phyloP scores from a whole-genome alignment of 176 grass and related monocot species.

The Leersia perrieri region DNA sequence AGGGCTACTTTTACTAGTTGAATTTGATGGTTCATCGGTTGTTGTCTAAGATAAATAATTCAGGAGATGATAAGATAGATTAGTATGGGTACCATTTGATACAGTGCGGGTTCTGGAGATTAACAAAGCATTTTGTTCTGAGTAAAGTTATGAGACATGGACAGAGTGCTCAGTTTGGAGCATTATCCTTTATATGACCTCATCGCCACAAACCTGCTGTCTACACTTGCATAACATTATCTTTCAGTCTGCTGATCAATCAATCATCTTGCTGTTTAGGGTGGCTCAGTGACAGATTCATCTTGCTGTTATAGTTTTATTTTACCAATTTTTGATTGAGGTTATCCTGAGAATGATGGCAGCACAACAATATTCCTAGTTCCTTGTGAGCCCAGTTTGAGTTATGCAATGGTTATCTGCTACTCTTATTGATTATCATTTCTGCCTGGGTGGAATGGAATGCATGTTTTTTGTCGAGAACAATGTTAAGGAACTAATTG shows the following conservation, averaged over 20 bases:
- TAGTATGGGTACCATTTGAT: background rate
- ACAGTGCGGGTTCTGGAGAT: background rate
- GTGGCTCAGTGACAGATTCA: too few relatives aligned
- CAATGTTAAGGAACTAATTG: too few relatives aligned
- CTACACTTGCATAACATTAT: background rate
- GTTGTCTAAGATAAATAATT: too few relatives aligned
- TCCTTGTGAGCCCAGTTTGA: background rate
- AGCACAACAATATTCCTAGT: background rate
- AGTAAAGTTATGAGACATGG: background rate
- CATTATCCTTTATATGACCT: slow-evolving; percentile 14
- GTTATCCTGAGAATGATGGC: background rate
- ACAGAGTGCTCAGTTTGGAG: slow-evolving; percentile 1
- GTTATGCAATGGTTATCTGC: background rate
- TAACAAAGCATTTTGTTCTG: background rate
- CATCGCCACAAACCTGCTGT: slow-evolving; percentile 29
- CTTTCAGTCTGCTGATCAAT: slow-evolving; percentile 12
- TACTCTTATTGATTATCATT: background rate
- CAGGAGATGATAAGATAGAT: too few relatives aligned
- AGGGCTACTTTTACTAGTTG: background rate
- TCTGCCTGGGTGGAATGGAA: background rate
- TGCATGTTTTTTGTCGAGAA: background rate
- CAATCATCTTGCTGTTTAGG: too few relatives aligned
- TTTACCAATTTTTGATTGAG: too few relatives aligned
- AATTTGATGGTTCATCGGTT: too few relatives aligned
- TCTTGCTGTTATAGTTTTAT: too few relatives aligned